Evolutionary conservation across 2,329 filamentous ascomycete species (phyloP).

Genomic region (Talaromyces amestolkiae): DNA sequence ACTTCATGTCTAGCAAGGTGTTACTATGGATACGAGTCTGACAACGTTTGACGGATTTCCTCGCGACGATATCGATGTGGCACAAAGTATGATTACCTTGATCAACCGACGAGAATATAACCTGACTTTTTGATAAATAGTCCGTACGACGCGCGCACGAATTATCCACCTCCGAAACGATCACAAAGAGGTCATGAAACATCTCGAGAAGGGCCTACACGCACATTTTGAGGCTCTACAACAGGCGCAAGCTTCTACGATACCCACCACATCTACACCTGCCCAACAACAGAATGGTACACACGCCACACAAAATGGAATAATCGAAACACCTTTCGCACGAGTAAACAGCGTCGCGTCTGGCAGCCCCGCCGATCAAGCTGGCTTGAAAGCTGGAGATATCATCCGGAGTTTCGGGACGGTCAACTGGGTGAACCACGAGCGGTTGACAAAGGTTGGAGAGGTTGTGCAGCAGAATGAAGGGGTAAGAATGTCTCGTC

Average conservation of each 20-base stretch:
- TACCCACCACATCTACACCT: constrained; percentile 18
- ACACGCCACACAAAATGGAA: constrained; percentile 27
- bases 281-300: not conserved
- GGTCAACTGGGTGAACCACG: constrained; percentile 80
- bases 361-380: constrained; percentile 75
- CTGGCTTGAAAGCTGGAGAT: constrained; percentile 78
- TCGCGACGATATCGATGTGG: constrained; percentile 87
- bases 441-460: constrained; percentile 79
- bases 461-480: constrained; percentile 87
- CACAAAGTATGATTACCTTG: constrained; percentile 67
- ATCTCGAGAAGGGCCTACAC: constrained; percentile 82
- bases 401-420: constrained; percentile 80
- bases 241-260: constrained; percentile 47
- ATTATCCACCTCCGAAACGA: constrained; percentile 91
- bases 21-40: constrained; percentile 86
- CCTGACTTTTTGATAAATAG: constrained; percentile 44
- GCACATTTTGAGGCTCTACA: constrained; percentile 77
- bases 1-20: constrained; percentile 67
- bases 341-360: constrained; percentile 80
- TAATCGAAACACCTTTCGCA: constrained; percentile 69
- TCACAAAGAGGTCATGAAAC: constrained; percentile 82
- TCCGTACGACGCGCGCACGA: constrained; percentile 85
- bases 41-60: constrained; percentile 90
- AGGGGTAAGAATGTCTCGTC: constrained; percentile 61
- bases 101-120: not conserved